Base-by-base conservation (phyloP, 1,139 yeast species). In the Hemisphaericaspora xylofermentans region DNA sequence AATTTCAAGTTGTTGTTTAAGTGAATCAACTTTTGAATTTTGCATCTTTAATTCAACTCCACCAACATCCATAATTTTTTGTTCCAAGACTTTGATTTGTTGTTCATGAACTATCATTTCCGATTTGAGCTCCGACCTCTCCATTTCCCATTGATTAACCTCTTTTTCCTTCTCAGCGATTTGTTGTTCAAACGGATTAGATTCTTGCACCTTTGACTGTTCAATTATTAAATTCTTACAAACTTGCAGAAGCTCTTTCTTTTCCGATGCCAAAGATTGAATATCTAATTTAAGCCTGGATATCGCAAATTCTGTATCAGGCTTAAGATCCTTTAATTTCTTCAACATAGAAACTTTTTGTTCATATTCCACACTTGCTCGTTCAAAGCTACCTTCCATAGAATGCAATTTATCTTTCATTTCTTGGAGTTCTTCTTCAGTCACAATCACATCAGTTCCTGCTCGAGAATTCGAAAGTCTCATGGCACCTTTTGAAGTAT, bases 1-100 rank as follows among this genome's bases (percentile, higher is more conserved):
- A 16, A 85, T 76, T 44, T 84, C 87, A 34, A 87, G 76, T 52
- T 80, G 78, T 52, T 86, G 88, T 37, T 72, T 71, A 30, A 86
- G 70, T 1, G 94, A 84, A 53, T 83, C 93, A 10, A 93, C 96
- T 53, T 82, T 85, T 1, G 94, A 78, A 50, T 82, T 86, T 54
- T 89, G 96, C 47, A 86, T 63, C 43, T 91, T 81, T 49, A 93
- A 71, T 48, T 83, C 83, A 10, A 87, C 84, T 49, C 99, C 99
- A 41, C 99, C 98, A 40, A 89, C 85, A 44, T 86, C 84, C 87
- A 91, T 80, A 28, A 94, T 88, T 56, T 83, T 75, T 43, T 83
- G 88, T 52, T 88, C 91, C 6, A 89, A 64, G 0, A 54, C 69
- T 12, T 73, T 69, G 34, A 91, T 85, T 43, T 76, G 72, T 7